phyloP scores from a whole-genome alignment of 176 grass and related monocot genomes.

The Alloteropsis semialata region DNA sequence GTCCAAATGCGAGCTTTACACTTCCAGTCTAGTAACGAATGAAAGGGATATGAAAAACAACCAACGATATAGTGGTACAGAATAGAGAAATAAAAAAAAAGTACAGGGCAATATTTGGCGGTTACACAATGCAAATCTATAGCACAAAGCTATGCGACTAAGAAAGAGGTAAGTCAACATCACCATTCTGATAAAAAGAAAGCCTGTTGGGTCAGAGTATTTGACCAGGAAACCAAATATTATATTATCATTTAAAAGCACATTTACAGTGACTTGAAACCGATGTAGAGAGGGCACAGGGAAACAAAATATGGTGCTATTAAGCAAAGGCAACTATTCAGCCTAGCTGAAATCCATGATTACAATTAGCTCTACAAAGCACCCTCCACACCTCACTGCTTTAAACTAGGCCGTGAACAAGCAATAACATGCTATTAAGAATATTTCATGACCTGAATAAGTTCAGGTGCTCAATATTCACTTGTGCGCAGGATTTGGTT shows the following conservation, averaged over 20 bases:
- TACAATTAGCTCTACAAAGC: not conserved
- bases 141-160: not conserved
- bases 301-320: not conserved
- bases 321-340: not conserved
- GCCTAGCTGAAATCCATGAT: not conserved
- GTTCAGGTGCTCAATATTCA: slow-evolving; percentile 7
- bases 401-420: not conserved
- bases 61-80: not conserved
- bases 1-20: not conserved
- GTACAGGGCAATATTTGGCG: not conserved
- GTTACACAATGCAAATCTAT: not conserved
- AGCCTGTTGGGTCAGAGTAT: not conserved
- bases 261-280: slow-evolving; percentile 1
- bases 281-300: not conserved
- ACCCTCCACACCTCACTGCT: not conserved
- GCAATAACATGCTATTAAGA: not conserved
- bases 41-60: not conserved
- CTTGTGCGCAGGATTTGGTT: not conserved
- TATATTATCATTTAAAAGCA: not conserved
- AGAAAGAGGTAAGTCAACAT: not conserved
- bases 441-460: not conserved
- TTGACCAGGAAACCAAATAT: not conserved
- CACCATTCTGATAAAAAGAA: slow-evolving; percentile 5
- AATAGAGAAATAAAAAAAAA: not conserved
- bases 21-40: not conserved